A percentile compares a stretch with the other conserved stretches of the same genome.
Evolutionary conservation across 352 stramenopile species (phyloP).

Genomic region (Phytophthora hybrid): DNA sequence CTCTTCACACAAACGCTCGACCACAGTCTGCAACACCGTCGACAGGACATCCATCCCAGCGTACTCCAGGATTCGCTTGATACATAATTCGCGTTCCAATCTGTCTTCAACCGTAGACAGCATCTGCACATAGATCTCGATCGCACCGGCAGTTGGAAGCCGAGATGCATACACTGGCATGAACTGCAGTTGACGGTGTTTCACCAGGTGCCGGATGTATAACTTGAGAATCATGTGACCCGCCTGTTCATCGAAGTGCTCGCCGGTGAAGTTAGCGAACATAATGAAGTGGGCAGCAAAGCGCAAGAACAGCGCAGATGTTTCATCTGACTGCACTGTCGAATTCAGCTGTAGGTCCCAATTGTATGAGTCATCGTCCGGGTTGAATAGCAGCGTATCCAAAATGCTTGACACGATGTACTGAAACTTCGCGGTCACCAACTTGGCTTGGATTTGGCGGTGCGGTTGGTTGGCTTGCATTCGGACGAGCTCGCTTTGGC

Average conservation of each 20-base stretch:
- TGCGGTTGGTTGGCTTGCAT: slow-evolving; percentile 76
- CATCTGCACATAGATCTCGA: slow-evolving; percentile 83
- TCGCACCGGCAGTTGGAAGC: slow-evolving; percentile 62
- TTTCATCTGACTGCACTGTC: slow-evolving; percentile 49
- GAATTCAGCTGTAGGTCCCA: slow-evolving; percentile 72
- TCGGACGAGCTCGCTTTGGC: slow-evolving; percentile 67
- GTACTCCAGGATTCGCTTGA: slow-evolving; percentile 75
- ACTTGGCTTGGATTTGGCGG: slow-evolving; percentile 81
- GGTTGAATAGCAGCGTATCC: slow-evolving; percentile 57
- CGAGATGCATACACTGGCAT: slow-evolving; percentile 78
- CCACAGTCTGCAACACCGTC: slow-evolving; percentile 63
- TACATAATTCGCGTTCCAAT: slow-evolving; percentile 71
- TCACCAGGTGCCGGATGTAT: slow-evolving; percentile 86
- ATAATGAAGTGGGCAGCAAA: slow-evolving; percentile 87
- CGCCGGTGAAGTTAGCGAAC: slow-evolving; percentile 73
- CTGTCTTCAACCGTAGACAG: slow-evolving; percentile 65
- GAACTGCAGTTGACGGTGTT: slow-evolving; percentile 79
- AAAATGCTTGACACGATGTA: slow-evolving; percentile 79
- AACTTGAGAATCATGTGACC: slow-evolving; percentile 85
- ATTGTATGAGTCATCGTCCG: slow-evolving; percentile 59
- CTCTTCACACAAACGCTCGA: slow-evolving; percentile 56
- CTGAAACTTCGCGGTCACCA: slow-evolving; percentile 81
- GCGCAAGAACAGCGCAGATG: slow-evolving; percentile 70
- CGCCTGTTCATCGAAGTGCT: slow-evolving; percentile 67
- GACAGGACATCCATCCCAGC: slow-evolving; percentile 75